Percentiles rank a stretch among this genome's conserved stretches.
These are phyloP conservation scores for Pulveroboletus sp. DNA, from an alignment of 768 basidiomycete genomes.

Conservation along the genomic window DNA sequence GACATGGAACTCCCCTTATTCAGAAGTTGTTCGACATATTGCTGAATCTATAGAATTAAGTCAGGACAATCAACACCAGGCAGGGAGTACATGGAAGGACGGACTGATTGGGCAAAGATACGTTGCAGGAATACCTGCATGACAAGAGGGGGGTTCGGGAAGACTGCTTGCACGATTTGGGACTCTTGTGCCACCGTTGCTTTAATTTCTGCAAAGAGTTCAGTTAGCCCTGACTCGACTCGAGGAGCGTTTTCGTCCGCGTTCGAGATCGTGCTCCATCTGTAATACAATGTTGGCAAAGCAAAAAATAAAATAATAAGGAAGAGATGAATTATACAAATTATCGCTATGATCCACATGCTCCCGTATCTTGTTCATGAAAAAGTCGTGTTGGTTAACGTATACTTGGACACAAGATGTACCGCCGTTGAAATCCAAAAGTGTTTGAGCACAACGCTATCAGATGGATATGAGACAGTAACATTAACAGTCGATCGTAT, in stretches of 20 bases:
- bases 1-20: slow-evolving; percentile 71
- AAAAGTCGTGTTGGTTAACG: slow-evolving; percentile 99
- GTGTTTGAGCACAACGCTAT: slow-evolving; percentile 94
- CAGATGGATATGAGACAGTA: slow-evolving; percentile 7
- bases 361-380: slow-evolving; percentile 87
- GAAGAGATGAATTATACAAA: slow-evolving; percentile 41
- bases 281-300: slow-evolving; percentile 28
- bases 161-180: slow-evolving; percentile 97
- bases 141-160: slow-evolving; percentile 92
- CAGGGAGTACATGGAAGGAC: slow-evolving; percentile 23
- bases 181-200: slow-evolving; percentile 91
- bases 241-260: slow-evolving; percentile 75
- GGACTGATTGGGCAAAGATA: slow-evolving; percentile 94
- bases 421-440: slow-evolving; percentile 97
- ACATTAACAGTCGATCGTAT: slow-evolving; percentile 2
- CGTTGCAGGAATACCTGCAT: slow-evolving; percentile 98
- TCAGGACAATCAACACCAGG: slow-evolving; percentile 6
- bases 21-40: slow-evolving; percentile 88
- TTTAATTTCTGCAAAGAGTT: slow-evolving; percentile 83
- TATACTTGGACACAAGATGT: slow-evolving; percentile 96
- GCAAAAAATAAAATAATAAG: background rate
- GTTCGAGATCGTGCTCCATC: slow-evolving; percentile 80
- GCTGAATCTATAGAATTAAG: slow-evolving; percentile 69
- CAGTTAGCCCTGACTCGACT: slow-evolving; percentile 70
- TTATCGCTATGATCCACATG: slow-evolving; percentile 50